A percentile compares a stretch with the other conserved stretches of the same genome.
Evolutionary conservation across 495 filamentous ascomycete genomes (phyloP).

Genomic region (Penicillium goetzii): DNA sequence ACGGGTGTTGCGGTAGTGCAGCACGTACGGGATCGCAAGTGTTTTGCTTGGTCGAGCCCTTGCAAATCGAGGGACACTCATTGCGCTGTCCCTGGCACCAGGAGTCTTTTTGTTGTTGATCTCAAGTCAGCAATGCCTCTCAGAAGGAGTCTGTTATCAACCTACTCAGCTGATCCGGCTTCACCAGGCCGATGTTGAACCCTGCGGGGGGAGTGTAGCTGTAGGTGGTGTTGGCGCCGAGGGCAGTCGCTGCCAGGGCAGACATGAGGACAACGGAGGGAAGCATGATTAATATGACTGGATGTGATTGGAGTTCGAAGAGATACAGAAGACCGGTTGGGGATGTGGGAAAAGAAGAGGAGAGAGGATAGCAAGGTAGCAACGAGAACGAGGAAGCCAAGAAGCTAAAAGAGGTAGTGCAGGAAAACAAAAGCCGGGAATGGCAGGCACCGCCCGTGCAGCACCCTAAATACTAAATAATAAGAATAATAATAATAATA

Average conservation of each 20-base stretch:
- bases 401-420: conserved; percentile 26
- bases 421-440: conserved; percentile 17
- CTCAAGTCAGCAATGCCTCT: conserved; percentile 14
- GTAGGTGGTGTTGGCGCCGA: conserved; percentile 30
- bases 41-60: conserved; percentile 44
- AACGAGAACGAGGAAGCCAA: conserved; percentile 25
- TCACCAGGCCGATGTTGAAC: conserved; percentile 44
- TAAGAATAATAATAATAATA: neutral
- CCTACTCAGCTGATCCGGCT: conserved; percentile 35
- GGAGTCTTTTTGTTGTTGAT: conserved; percentile 30
- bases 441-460: conserved; percentile 13
- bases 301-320: conserved; percentile 12
- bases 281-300: conserved; percentile 36
- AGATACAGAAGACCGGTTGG: conserved; percentile 21
- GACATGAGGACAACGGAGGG: conserved; percentile 40
- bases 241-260: conserved; percentile 34
- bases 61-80: conserved; percentile 52
- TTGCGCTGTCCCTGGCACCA: conserved; percentile 53
- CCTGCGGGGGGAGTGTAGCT: conserved; percentile 43
- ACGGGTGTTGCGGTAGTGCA: conserved; percentile 5
- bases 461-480: conserved; percentile 2
- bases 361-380: conserved; percentile 20
- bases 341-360: conserved; percentile 24
- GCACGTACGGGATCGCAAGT: conserved; percentile 48
- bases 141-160: conserved; percentile 5